Percentiles rank a stretch among this genome's conserved stretches.
Conservation (phyloP, 2,329 filamentous ascomycete genomes). For the Sporothrix sp. region DNA sequence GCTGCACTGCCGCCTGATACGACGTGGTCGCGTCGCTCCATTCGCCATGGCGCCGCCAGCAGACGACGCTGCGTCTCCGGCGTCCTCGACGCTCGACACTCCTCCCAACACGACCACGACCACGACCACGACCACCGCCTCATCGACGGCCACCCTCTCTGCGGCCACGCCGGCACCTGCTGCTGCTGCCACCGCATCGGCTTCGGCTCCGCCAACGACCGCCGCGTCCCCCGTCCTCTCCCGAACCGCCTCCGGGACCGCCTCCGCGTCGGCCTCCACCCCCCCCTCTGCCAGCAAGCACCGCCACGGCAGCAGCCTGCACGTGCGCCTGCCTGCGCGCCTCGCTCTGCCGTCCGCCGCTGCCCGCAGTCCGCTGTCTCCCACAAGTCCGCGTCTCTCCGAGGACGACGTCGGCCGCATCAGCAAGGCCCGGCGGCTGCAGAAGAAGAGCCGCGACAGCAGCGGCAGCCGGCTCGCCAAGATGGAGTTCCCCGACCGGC, state of each 20-base stretch:
- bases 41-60: conserved; percentile 3
- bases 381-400: background rate
- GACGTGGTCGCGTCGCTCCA: background rate
- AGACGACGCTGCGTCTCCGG: background rate
- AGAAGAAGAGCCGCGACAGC: conserved; percentile 34
- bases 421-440: conserved; percentile 30
- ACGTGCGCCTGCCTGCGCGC: conserved; percentile 1
- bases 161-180: background rate
- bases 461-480: conserved; percentile 22
- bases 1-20: background rate
- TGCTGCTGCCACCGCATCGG: background rate
- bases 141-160: background rate
- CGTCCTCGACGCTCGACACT: background rate
- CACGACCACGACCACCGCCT: background rate
- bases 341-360: background rate
- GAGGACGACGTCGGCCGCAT: conserved; percentile 31
- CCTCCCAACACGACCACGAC: background rate
- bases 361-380: background rate
- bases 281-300: background rate
- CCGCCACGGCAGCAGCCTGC: background rate
- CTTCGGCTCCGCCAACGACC: background rate
- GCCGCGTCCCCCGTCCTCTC: background rate
- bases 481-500: conserved; percentile 45
- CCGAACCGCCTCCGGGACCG: background rate
- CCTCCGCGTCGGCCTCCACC: background rate